Evolutionary conservation across 805 yeast species (phyloP), one percentile per base, ranked within the genome.

Genomic region (Saitoella complicata): DNA sequence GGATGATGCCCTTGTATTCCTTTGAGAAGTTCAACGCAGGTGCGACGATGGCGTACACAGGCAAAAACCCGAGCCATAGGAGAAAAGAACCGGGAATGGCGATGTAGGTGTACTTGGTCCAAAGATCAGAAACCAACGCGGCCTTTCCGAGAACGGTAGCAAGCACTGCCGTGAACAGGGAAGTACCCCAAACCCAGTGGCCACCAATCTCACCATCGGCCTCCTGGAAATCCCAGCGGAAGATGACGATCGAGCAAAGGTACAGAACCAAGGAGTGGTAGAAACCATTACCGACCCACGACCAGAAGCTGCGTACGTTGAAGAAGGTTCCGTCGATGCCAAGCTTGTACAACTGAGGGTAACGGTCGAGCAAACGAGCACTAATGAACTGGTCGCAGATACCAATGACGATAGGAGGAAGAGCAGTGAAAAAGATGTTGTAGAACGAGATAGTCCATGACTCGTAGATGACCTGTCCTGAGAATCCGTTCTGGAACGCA

Each of bases 361-460:
- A 93, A 45, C 91, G 73, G 53, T 84, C 91, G 39, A 93, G 67
- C 57, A 88, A 71, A 51, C 95, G 70, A 13, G 96, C 94, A 51
- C 84, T 80, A 41, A 91, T 86, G 65, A 84, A 91, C 62, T 91
- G 98, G 62, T 91, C 99, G 66, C 91, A 86, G 4, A 93, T 84
- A 46, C 99, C 99, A 54, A 91, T 69, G 2, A 88, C 93, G 63
- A 91, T 83, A 0, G 99, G 98, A 2, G 99, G 99, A 39, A 85
- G 66, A 32, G 83, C 96, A 0, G 97, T 84, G 63, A 88, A 91
- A 44, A 93, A 71, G 7, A 93, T 95, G 58, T 93, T 91, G 67
- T 91, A 93, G 52, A 83, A 82, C 0, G 98, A 91, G 59, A 93
- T 75, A 0, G 96, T 85, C 99, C 99, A 91, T 0, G 97, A 87